Evolutionary conservation across 1,284 basidiomycete genomes (phyloP).

Genomic region (Pisolithus thermaeus): DNA sequence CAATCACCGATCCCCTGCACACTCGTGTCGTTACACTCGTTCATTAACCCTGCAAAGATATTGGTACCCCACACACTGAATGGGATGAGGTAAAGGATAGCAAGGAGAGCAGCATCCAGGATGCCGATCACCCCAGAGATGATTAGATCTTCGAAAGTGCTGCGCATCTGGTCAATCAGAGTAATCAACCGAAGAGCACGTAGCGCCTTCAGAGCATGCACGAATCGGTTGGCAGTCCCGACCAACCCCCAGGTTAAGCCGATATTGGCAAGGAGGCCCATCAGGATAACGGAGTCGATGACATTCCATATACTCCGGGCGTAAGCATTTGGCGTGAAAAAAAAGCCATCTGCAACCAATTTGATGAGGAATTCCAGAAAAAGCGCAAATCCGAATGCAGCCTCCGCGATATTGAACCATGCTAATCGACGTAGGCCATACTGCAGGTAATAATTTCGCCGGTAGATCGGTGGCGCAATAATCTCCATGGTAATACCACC

Average conservation of each 20-base stretch:
- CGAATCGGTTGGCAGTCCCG: conserved; percentile 77
- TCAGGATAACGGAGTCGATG: conserved; percentile 85
- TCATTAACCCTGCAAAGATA: conserved; percentile 85
- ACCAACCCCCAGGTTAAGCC: conserved; percentile 74
- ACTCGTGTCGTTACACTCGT: conserved; percentile 75
- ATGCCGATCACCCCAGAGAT: conserved; percentile 86
- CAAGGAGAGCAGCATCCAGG: conserved; percentile 87
- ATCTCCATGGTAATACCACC: conserved; percentile 83
- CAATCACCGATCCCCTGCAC: conserved; percentile 63
- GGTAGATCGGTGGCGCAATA: conserved; percentile 84
- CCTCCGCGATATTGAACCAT: conserved; percentile 90
- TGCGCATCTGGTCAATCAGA: conserved; percentile 79
- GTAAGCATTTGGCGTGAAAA: conserved; percentile 94
- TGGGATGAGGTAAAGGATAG: conserved; percentile 93
- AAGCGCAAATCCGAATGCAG: conserved; percentile 71
- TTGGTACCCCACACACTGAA: conserved; percentile 98
- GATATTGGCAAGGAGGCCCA: conserved; percentile 79
- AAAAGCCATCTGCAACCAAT: conserved; percentile 87
- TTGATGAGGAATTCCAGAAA: conserved; percentile 88
- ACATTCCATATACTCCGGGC: conserved; percentile 90
- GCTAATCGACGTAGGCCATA: conserved; percentile 61
- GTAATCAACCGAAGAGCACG: conserved; percentile 90
- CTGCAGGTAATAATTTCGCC: conserved; percentile 63
- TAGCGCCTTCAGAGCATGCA: conserved; percentile 85
- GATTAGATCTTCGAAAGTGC: conserved; percentile 89